Evolutionary conservation across 192 early-diverging fungal genomes (phyloP).

Genomic region (Mortierella claussenii): DNA sequence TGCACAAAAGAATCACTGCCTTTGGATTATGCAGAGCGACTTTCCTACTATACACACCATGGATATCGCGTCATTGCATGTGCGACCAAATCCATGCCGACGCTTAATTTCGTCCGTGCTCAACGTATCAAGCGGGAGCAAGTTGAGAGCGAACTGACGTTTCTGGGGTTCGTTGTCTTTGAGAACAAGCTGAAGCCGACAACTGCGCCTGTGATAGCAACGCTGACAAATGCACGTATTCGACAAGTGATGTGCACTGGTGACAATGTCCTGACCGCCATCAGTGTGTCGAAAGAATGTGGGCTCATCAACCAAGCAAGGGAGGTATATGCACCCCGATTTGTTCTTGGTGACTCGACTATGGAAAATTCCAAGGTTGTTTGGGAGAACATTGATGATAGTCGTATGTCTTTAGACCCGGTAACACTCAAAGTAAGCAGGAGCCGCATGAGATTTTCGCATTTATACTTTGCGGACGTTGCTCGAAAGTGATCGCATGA

Average conservation of each 20-base stretch:
- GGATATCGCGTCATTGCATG: constrained; percentile 98
- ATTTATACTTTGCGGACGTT: neutral
- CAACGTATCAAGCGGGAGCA: constrained; percentile 84
- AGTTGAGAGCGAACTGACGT: constrained; percentile 86
- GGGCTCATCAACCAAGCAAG: constrained; percentile 76
- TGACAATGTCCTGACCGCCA: constrained; percentile 98
- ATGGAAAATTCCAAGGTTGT: constrained; percentile 65
- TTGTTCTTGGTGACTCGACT: constrained; percentile 60
- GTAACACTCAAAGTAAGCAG: constrained; percentile 54
- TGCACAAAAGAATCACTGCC: constrained; percentile 89
- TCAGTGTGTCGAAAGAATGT: constrained; percentile 95
- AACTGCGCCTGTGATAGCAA: constrained; percentile 79
- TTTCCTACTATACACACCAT: constrained; percentile 91
- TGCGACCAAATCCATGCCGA: constrained; percentile 78
- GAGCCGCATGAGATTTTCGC: neutral
- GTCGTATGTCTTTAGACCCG: constrained; percentile 55
- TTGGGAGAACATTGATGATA: constrained; percentile 75
- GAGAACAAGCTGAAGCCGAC: constrained; percentile 98
- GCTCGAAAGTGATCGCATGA: neutral
- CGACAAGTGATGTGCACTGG: constrained; percentile 98
- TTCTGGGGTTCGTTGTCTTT: constrained; percentile 97
- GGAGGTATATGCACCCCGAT: constrained; percentile 83
- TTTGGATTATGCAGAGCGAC: constrained; percentile 79
- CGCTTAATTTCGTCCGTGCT: constrained; percentile 76
- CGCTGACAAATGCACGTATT: constrained; percentile 86